Evolutionary conservation across 352 stramenopile species (phyloP), one percentile per base, ranked within the genome.

Genomic region (Saprolegnia diclina): DNA sequence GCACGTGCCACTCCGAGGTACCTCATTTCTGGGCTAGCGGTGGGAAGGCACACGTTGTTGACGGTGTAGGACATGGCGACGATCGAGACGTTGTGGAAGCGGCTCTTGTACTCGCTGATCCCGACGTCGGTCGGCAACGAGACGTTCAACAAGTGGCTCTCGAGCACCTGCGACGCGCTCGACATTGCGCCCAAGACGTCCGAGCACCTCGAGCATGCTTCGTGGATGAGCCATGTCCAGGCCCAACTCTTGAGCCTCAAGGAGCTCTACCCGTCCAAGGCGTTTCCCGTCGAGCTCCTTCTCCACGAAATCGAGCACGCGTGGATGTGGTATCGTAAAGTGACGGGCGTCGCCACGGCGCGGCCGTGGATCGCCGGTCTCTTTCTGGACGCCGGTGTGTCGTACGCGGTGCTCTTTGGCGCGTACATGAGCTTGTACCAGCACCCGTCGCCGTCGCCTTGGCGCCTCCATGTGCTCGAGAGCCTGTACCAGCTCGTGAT

Each of bases 281-380:
- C 91, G 4, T 92, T 95, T 71, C 83, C 87, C 0, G 82, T 95
- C 4, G 76, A 74, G 18, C 90, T 92, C 64, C 74, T 95, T 0
- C 82, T 83, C 0, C 80, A 90, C 71, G 65, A 88, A 53, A 64
- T 95, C 5, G 87, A 95, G 68, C 87, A 79, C 38, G 76, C 92
- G 19, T 89, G 82, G 52, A 80, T 82, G 3, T 95, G 87, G 87
- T 91, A 91, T 74, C 73, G 89, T 48, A 75, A 78, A 38, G 71
- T 88, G 24, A 91, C 82, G 0, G 77, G 52, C 65, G 86, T 1
- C 79, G 84, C 32, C 79, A 92, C 29, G 73, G 78, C 18, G 84
- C 81, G 14, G 87, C 79, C 19, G 85, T 95, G 70, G 90, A 91
- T 74, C 92, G 82, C 85, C 81, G 90, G 37, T 69, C 92, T 93